These are phyloP conservation scores for Thielaviopsis cerberus DNA, from an alignment of 2,329 filamentous ascomycete genomes.

Conservation along the genomic window DNA sequence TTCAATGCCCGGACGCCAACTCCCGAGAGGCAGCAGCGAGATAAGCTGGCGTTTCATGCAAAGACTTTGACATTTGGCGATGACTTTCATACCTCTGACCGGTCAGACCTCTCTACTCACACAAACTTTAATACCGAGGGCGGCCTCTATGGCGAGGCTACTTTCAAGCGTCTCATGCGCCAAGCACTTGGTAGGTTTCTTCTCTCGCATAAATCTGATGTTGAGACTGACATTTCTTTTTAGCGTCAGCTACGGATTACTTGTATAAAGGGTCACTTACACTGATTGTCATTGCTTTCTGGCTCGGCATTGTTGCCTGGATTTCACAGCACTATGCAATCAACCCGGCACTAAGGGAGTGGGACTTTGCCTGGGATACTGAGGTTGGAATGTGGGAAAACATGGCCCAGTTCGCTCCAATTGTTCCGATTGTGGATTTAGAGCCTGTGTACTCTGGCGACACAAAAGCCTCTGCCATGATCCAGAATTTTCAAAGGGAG, in stretches of 20 bases:
- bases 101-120: neutral
- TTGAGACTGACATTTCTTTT: neutral
- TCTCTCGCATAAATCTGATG: neutral
- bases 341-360: conserved; percentile 6
- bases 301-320: neutral
- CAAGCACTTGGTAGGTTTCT: conserved; percentile 3
- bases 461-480: no score
- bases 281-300: conserved; percentile 3
- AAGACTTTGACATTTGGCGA: neutral
- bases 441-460: conserved; percentile 6
- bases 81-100: neutral
- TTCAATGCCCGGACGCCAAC: neutral
- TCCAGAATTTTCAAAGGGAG: conserved; percentile 17
- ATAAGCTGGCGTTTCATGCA: neutral
- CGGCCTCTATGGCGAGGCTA: conserved; percentile 1
- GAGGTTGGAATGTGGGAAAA: conserved; percentile 15
- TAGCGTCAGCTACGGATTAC: neutral
- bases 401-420: conserved; percentile 17
- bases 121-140: conserved; percentile 1
- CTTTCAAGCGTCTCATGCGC: conserved; percentile 2
- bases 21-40: neutral
- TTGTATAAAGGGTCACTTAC: neutral
- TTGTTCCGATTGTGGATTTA: conserved; percentile 4
- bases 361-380: conserved; percentile 15
- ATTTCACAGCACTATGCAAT: conserved; percentile 5